Evolutionary conservation across 441 rosid genomes (phyloP), one percentile per base, ranked within the genome.

Genomic region (Corymbia calophylla): DNA sequence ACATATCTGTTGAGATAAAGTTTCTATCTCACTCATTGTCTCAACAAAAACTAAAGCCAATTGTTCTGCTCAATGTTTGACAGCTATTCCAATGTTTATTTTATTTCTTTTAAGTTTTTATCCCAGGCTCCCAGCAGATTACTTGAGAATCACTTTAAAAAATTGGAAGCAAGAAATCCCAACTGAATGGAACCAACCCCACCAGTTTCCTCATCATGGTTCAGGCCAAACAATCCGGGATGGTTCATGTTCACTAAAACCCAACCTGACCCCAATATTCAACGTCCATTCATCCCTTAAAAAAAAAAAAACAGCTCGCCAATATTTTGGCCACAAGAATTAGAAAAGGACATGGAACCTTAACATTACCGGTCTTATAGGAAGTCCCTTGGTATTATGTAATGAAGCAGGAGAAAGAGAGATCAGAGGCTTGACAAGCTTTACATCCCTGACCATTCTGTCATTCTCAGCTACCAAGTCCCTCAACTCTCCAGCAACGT

Each of bases 301-400:
- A 21, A 29, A 77, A 11, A 77, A 73, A 39, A 51, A 77, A 44
- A 73, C 82, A 73, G 49, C 82, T 73, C 16, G 3, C 82, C 14
- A 39, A 2, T 49, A 73, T 39, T 73, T 16, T 73, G 49, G 25
- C 39, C 29, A 73, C 39, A 29, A 73, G 29, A 73, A 32, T 88
- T 35, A 53, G 31, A 77, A 54, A 80, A 70, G 31, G 70, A 35
- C 68, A 48, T 54, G 88, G 60, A 66, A 68, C 58, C 88, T 86
- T 68, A 14, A 80, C 88, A 92, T 92, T 94, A 96, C 99, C 95
- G 60, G 94, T 92, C 99, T 95, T 53, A 97, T 89, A 87, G 99
- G 99, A 91, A 98, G 97, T 91, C 99, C 99, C 92, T 98, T 98
- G 88, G 98, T 91, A 90, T 98, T 98, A 89, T 95, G 95, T 91